Base-by-base conservation (phyloP, 2,329 filamentous ascomycete genomes). In the Raffaelea deltoideospora region DNA sequence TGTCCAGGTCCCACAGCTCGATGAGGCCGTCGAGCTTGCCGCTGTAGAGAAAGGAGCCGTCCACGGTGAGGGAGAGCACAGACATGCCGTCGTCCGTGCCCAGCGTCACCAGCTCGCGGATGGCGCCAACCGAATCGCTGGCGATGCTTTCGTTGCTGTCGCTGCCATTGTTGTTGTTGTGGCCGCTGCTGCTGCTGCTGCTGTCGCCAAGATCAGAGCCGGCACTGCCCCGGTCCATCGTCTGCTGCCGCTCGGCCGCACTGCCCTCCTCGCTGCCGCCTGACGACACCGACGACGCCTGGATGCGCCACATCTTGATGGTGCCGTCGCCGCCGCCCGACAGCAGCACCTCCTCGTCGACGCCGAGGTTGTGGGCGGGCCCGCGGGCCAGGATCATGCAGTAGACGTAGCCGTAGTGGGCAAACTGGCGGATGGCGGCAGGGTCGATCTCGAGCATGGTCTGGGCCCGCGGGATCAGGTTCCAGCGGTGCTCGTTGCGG, bases 1-100 rank as follows among this genome's bases (percentile, higher is more conserved):
- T 96, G 52, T 96, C 88, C 13, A 98, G 67, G 53, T 98, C 92
- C 88, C 92, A 98, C 10, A 98, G 73, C 53, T 96, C 88, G 41
- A 98, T 75, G 35, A 93, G 72, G 18, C 90, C 92, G 28, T 83
- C 77, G 1, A 86, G 71, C 47, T 92, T 81, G 33, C 90, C 90
- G 41, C 82, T 84, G 52, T 96, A 98, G 5, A 98, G 66, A 45
- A 98, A 92, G 0, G 86, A 87, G 1, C 85, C 86, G 43, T 96
- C 87, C 3, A 93, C 69, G 5, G 83, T 79, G 36, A 98, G 67
- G 0, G 84, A 90, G 40, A 95, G 63, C 11, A 79, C 69, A 0
- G 73, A 78, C 41, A 74, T 66, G 4, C 65, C 72, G 44, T 79
- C 69, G 39, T 77, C 73, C 7, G 65, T 57, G 5, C 74, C 75